Conservation (phyloP, 257 asterid species). For the Gynochthodes officinalis region DNA sequence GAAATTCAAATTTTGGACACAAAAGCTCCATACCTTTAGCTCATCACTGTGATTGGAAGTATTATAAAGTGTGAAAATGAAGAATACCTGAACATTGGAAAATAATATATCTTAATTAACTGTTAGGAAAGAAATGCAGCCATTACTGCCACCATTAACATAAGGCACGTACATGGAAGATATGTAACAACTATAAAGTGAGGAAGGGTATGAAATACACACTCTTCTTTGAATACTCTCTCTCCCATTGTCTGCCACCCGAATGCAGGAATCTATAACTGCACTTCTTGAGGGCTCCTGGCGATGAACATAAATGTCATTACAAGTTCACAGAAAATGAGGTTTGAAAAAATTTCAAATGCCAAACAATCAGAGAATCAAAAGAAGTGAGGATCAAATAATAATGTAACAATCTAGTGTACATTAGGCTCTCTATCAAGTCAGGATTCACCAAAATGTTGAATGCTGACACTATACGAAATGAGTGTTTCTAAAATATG, state of each 20-base stretch:
- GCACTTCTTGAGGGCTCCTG: constrained; percentile 98
- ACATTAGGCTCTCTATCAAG: background rate
- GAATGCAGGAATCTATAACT: constrained; percentile 84
- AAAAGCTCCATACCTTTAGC: constrained; percentile 66
- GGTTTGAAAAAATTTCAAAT: background rate
- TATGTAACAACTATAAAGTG: background rate
- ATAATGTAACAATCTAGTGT: background rate
- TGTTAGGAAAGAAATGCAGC: constrained; percentile 16
- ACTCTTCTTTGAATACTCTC: constrained; percentile 94
- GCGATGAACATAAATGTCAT: constrained; percentile 11
- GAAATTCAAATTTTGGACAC: constrained; percentile 16
- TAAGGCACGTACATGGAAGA: background rate
- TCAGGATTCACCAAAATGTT: background rate
- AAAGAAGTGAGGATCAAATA: background rate
- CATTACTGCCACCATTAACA: background rate
- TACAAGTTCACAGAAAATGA: constrained; percentile 12
- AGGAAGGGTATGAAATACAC: constrained; percentile 11
- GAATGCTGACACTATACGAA: background rate
- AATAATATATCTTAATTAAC: background rate
- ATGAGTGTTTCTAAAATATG: background rate
- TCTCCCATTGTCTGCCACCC: constrained; percentile 96
- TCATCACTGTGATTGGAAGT: constrained; percentile 85
- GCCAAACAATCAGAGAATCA: background rate
- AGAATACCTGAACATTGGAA: constrained; percentile 59
- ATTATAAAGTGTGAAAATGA: constrained; percentile 79